Evolutionary conservation across 2,329 filamentous ascomycete species (phyloP), one percentile per base, ranked within the genome.

Genomic region (Cercospora zeae-maydis): DNA sequence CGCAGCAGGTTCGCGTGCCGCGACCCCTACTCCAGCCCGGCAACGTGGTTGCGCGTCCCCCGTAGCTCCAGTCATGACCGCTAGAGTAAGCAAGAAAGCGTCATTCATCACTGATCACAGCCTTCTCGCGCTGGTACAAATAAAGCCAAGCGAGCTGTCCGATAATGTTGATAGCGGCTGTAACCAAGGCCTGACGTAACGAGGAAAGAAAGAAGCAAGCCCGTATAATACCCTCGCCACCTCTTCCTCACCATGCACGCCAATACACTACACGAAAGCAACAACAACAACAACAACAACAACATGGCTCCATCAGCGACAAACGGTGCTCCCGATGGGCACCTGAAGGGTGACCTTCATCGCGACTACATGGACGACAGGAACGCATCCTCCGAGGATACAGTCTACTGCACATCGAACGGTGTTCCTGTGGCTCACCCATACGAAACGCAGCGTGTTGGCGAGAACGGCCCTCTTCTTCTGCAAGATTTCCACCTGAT

Each of bases 401-500:
- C 78, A 13, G 64, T 83, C 13, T 88, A 88, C 73, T 78, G 81
- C 31, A 83, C 84, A 47, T 81, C 79, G 74, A 86, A 85, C 73
- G 83, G 83, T 60, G 79, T 78, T 0, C 84, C 84, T 1, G 79
- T 84, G 67, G 78, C 84, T 8, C 83, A 87, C 66, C 83, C 84
- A 1, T 86, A 86, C 68, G 84, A 84, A 69, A 71, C 80, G 0
- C 83, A 86, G 74, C 76, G 84, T 30, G 81, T 77, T 3, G 84
- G 84, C 67, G 82, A 84, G 68, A 84, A 83, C 47, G 85, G 85
- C 0, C 84, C 84, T 31, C 77, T 87, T 0, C 79, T 87, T 1
- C 75, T 86, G 67, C 78, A 85, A 58, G 80, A 82, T 66, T 80
- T 80, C 73, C 80, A 82, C 68, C 71, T 82, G 52, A 74, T 82